Conservation (phyloP, 441 rosid species). For the Cnidoscolus chayamansa region DNA sequence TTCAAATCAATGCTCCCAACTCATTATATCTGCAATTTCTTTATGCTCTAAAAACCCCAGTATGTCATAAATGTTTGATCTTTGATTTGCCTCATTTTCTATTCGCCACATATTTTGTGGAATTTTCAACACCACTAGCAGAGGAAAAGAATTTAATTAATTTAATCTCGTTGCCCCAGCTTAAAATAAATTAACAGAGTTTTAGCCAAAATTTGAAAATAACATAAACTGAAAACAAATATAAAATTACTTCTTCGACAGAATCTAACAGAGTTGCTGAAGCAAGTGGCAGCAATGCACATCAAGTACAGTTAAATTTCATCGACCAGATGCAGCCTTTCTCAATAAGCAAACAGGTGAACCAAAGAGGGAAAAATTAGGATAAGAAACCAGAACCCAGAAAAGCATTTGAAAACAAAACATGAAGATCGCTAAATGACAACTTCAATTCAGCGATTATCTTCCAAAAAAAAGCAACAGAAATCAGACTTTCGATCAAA, state of each 20-base stretch:
- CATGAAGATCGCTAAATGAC: constrained; percentile 2
- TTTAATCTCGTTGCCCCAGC: neutral
- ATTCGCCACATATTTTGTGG: neutral
- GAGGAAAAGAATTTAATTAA: neutral
- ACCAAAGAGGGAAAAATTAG: neutral
- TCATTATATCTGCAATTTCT: neutral
- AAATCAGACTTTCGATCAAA: constrained; percentile 4
- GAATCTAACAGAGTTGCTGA: neutral
- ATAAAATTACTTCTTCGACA: neutral
- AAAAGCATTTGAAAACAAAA: neutral
- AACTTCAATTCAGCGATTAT: neutral
- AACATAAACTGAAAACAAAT: neutral
- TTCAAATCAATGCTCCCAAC: neutral
- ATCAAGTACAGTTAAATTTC: neutral
- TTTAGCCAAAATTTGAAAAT: neutral
- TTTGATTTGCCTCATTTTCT: neutral
- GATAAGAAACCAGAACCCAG: neutral
- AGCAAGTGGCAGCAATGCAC: neutral
- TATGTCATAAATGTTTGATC: neutral
- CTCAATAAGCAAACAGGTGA: constrained; percentile 14
- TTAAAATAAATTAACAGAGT: constrained; percentile 1
- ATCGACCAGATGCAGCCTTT: constrained; percentile 8
- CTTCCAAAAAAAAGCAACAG: neutral
- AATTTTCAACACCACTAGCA: neutral
- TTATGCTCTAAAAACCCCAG: neutral